Base-by-base conservation (phyloP, 805 yeast genomes). In the Myxozyma neglecta region DNA sequence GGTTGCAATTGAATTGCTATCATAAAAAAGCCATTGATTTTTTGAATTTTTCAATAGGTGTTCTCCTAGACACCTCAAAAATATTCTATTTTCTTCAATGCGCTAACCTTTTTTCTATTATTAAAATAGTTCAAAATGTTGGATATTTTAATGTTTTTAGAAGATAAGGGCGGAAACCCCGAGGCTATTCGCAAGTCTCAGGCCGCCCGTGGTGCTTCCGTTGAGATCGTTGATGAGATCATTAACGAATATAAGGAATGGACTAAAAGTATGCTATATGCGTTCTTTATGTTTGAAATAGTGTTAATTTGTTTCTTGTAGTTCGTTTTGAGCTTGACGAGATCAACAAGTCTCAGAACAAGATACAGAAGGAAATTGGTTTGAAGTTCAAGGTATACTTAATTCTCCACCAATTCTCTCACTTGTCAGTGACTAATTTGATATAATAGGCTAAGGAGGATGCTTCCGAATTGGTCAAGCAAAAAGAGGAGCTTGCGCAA, bases 91-190 rank as follows among this genome's bases (percentile, higher is more conserved):
- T 9, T 32, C 6, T 32, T 14, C 13, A 14, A 18, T 47, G 16
- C 18, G 18, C 20, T 20, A 37, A 32, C 20, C 18, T 18, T 29
- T 10, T 9, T 16, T 37, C 39, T 1, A 36, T 18, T 16, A 10
- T 2, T 18, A 39, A 46, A 7, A 36, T 11, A 14, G 11, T 9
- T 39, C 50, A 44, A 50, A 58, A 93, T 94, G 99, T 85, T 94
- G 78, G 99, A 94, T 76, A 90, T 94, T 69, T 81, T 87, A 68
- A 88, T 89, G 74, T 94, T 94, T 75, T 87, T 94, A 70, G 96
- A 86, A 70, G 99, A 94, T 74, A 93, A 91, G 78, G 99, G 99
- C 62, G 99, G 99, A 66, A 85, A 92, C 76, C 97, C 99, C 47
- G 93, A 92, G 69, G 80, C 80, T 57, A 90, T 94, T 74, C 88